Conservation (phyloP, 1,284 basidiomycete species). For the Tetrapyrgos nigripes region DNA sequence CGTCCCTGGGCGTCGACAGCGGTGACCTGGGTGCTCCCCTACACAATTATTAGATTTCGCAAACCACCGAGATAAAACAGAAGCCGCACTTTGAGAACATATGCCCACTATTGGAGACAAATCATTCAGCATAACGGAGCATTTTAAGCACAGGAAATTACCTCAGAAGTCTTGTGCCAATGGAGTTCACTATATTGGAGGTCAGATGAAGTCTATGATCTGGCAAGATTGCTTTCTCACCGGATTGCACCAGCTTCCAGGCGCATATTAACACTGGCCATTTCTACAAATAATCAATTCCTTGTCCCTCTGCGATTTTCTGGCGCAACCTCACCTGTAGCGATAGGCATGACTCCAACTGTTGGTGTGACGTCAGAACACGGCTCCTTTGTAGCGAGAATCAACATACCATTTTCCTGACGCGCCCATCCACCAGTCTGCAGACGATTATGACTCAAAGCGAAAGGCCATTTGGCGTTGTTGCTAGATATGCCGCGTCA, state of each 20-base stretch:
- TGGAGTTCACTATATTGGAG: conserved; percentile 67
- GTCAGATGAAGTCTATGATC: not conserved
- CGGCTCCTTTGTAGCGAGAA: not conserved
- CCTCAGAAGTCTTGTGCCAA: conserved; percentile 76
- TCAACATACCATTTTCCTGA: conserved; percentile 61
- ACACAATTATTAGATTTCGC: not conserved
- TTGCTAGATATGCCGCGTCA: conserved; percentile 33
- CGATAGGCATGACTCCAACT: conserved; percentile 67
- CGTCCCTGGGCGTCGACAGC: conserved; percentile 64
- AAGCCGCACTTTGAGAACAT: conserved; percentile 59
- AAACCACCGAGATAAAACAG: not conserved
- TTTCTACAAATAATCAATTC: conserved; percentile 39
- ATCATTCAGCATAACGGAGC: conserved; percentile 5
- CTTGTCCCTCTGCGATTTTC: not conserved
- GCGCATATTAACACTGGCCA: conserved; percentile 76
- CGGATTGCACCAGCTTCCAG: conserved; percentile 68
- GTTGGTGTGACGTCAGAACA: conserved; percentile 4
- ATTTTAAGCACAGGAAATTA: conserved; percentile 27
- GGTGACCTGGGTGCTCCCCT: conserved; percentile 70
- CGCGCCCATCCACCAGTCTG: conserved; percentile 78
- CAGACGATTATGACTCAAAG: conserved; percentile 70
- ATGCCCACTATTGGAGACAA: conserved; percentile 58
- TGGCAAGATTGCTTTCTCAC: conserved; percentile 37
- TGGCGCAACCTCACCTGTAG: conserved; percentile 47
- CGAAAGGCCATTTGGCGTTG: conserved; percentile 78